Evolutionary conservation across 495 filamentous ascomycete species (phyloP).

Genomic region (Chaetomium cochliodes): DNA sequence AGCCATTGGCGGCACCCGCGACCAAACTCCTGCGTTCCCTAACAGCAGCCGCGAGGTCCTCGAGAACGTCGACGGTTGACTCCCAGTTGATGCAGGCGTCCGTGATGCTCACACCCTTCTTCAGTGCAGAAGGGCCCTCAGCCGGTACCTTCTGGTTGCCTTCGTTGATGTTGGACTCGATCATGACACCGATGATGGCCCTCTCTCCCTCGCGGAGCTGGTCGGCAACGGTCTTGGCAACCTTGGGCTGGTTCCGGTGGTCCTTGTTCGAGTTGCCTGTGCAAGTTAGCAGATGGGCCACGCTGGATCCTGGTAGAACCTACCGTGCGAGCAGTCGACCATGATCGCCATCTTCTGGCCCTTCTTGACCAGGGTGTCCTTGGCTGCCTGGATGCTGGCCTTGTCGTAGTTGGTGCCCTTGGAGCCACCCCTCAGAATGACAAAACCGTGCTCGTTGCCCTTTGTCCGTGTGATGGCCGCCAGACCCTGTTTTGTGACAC

Average conservation of each 20-base stretch:
- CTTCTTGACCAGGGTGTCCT: slow-evolving; percentile 81
- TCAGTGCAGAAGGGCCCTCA: slow-evolving; percentile 73
- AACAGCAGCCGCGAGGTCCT: slow-evolving; percentile 83
- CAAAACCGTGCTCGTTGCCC: slow-evolving; percentile 95
- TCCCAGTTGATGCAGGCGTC: slow-evolving; percentile 98
- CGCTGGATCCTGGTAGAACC: slow-evolving; percentile 20
- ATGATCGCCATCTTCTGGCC: slow-evolving; percentile 86
- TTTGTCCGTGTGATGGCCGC: slow-evolving; percentile 90
- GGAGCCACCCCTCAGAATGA: slow-evolving; percentile 87
- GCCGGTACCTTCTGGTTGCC: slow-evolving; percentile 90
- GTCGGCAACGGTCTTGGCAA: slow-evolving; percentile 75
- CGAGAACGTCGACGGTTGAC: slow-evolving; percentile 76
- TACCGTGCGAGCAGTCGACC: slow-evolving; percentile 96
- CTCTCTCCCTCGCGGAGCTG: slow-evolving; percentile 86
- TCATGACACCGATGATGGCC: slow-evolving; percentile 94
- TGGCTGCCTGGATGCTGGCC: slow-evolving; percentile 72
- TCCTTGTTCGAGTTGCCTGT: slow-evolving; percentile 71
- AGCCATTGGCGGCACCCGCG: slow-evolving; percentile 29
- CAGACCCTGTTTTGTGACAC: slow-evolving; percentile 97
- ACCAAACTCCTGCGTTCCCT: slow-evolving; percentile 63
- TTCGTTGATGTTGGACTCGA: slow-evolving; percentile 96
- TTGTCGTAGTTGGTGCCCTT: slow-evolving; percentile 95
- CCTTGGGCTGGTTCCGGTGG: slow-evolving; percentile 87
- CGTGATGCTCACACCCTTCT: slow-evolving; percentile 94
- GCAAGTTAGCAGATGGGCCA: slow-evolving; percentile 17